Conservation (phyloP, 176 grass and related monocot species). For the Avena insularis region DNA sequence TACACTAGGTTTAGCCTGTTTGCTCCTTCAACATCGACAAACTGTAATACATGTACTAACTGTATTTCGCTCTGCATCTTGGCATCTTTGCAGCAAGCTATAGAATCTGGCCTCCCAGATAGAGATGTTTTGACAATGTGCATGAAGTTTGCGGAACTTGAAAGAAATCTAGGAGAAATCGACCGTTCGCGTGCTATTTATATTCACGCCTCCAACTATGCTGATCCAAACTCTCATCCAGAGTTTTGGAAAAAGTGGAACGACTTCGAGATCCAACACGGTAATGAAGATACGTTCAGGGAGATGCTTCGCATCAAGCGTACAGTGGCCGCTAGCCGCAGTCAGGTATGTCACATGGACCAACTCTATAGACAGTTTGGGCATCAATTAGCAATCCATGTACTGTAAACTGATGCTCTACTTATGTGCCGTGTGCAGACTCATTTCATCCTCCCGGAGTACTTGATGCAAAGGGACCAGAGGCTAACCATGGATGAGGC, state of each 20-base stretch:
- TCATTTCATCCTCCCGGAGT: constrained; percentile 90
- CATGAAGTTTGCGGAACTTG: constrained; percentile 80
- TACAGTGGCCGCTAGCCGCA: constrained; percentile 79
- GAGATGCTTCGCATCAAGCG: constrained; percentile 94
- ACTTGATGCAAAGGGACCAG: constrained; percentile 89
- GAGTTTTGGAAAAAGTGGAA: constrained; percentile 99
- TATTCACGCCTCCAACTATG: constrained; percentile 79
- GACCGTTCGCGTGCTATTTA: constrained; percentile 88
- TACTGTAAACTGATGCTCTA: constrained; percentile 7
- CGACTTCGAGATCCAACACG: constrained; percentile 96
- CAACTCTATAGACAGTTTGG: constrained; percentile 16
- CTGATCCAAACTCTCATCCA: constrained; percentile 80
- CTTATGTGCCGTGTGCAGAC: constrained; percentile 60
- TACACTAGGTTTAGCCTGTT: constrained; percentile 1
- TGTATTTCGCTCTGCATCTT: constrained; percentile 22
- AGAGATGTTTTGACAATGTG: constrained; percentile 79
- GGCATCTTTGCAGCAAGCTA: constrained; percentile 65
- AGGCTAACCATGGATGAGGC: constrained; percentile 87
- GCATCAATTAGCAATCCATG: not conserved
- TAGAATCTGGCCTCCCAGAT: constrained; percentile 75
- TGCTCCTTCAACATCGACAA: not conserved
- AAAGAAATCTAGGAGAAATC: constrained; percentile 96
- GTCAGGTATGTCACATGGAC: constrained; percentile 60
- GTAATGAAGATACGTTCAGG: constrained; percentile 93
- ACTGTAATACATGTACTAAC: constrained; percentile 20